Percentiles rank a stretch among this genome's conserved stretches.
Evolutionary conservation across 345 rosid species (phyloP).

Genomic region (Sonneratia alba): DNA sequence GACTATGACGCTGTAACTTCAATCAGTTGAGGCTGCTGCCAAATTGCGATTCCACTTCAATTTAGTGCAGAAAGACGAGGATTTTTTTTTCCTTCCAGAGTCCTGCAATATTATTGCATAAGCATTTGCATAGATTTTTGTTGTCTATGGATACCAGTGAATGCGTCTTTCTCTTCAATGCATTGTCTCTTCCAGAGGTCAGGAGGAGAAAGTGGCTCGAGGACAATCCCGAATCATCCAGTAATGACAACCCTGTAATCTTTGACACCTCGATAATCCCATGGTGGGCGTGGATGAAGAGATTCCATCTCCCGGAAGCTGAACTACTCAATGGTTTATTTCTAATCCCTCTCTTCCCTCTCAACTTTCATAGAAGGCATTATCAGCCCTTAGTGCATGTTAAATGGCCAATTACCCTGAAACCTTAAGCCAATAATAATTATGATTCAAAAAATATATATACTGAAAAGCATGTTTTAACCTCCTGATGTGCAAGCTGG

Average conservation of each 20-base stretch:
- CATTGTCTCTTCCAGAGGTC: slow-evolving; percentile 48
- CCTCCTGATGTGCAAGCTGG: no score
- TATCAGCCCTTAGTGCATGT: no score
- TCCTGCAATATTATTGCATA: background rate
- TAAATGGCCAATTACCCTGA: no score
- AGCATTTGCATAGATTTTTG: background rate
- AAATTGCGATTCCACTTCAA: no score
- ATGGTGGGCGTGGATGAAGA: slow-evolving; percentile 96
- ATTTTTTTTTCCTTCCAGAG: no score
- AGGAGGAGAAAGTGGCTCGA: slow-evolving; percentile 83
- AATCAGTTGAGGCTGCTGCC: no score
- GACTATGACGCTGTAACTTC: background rate
- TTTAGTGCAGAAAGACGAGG: no score
- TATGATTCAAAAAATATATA: background rate
- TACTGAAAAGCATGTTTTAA: no score
- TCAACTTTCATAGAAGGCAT: background rate
- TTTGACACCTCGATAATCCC: slow-evolving; percentile 83
- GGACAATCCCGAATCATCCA: slow-evolving; percentile 67
- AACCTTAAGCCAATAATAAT: background rate
- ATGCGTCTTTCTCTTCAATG: background rate
- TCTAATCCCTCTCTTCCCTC: background rate
- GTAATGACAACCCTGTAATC: slow-evolving; percentile 63
- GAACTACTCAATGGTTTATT: slow-evolving; percentile 74
- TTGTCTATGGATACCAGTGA: background rate
- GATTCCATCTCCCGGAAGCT: slow-evolving; percentile 90